A percentile compares a stretch with the other conserved stretches of the same genome.
Conservation (phyloP, 2,329 filamentous ascomycete species). For the Talaromyces sp. region DNA sequence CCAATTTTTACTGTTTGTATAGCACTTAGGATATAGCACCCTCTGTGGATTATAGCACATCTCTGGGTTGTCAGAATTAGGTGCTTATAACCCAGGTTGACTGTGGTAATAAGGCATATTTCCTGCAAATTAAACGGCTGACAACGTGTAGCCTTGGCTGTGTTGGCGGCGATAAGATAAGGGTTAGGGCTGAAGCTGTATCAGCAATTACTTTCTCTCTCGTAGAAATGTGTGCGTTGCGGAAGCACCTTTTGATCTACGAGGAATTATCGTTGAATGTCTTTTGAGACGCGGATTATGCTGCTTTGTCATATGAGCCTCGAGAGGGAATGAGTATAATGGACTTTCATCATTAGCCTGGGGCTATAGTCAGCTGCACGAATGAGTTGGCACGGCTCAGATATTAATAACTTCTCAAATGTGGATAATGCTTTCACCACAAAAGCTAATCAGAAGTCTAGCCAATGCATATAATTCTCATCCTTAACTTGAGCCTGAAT, state of each 20-base stretch:
- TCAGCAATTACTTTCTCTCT: not conserved
- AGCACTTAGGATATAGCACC: no score
- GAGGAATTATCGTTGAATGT: not conserved
- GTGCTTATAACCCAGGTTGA: no score
- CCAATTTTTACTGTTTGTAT: no score
- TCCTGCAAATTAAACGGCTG: no score
- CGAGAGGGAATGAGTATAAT: not conserved
- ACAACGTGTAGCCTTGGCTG: not conserved
- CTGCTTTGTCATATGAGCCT: no score
- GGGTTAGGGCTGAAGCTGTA: not conserved
- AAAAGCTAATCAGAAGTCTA: no score
- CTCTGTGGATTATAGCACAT: no score
- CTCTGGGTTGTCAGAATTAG: no score
- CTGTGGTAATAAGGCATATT: no score
- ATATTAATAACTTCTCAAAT: not conserved
- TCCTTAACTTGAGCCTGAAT: not conserved
- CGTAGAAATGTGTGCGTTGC: no score
- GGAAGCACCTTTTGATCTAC: not conserved
- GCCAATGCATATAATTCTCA: no score
- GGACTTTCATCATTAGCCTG: not conserved
- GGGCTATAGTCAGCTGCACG: not conserved
- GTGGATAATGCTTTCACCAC: not conserved
- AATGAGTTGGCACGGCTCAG: slow-evolving; percentile 4
- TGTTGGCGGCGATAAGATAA: not conserved
- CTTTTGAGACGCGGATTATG: no score